A percentile compares a stretch with the other conserved stretches of the same genome.
Evolutionary conservation across 2,329 filamentous ascomycete genomes (phyloP).

Genomic region (Eurotiales sp.): DNA sequence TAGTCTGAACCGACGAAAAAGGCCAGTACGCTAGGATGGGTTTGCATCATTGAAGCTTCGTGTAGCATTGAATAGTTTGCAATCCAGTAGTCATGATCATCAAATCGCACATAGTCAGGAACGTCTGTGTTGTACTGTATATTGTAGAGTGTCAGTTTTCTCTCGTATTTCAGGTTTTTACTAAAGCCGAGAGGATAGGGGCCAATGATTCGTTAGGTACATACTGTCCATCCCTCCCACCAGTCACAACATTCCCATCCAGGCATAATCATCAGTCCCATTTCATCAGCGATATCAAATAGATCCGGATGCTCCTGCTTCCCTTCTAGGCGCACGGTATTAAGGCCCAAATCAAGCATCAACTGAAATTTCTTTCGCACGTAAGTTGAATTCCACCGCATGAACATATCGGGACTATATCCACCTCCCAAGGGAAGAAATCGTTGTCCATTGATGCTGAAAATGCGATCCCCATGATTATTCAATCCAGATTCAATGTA

Average conservation of each 20-base stretch:
- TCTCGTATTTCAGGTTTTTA: not conserved
- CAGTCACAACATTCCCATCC: constrained; percentile 68
- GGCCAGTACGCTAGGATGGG: constrained; percentile 56
- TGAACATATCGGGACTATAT: constrained; percentile 59
- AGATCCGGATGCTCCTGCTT: constrained; percentile 62
- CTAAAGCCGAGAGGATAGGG: not conserved
- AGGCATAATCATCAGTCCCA: constrained; percentile 60
- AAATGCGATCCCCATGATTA: constrained; percentile 52
- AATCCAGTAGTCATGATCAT: constrained; percentile 51
- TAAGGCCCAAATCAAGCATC: constrained; percentile 59
- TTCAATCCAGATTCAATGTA: constrained; percentile 53
- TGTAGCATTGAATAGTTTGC: constrained; percentile 56
- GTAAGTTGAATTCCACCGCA: constrained; percentile 52
- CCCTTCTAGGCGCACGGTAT: constrained; percentile 61
- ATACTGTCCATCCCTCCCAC: constrained; percentile 58
- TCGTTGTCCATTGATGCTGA: constrained; percentile 53
- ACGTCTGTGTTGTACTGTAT: constrained; percentile 54
- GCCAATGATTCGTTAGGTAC: not conserved
- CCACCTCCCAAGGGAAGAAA: constrained; percentile 62
- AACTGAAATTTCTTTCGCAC: constrained; percentile 51
- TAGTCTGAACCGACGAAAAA: constrained; percentile 62
- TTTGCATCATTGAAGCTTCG: constrained; percentile 58
- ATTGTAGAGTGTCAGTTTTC: constrained; percentile 1
- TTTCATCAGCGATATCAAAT: constrained; percentile 56
- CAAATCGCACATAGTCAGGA: constrained; percentile 45